Base-by-base conservation (phyloP, 768 basidiomycete species). In the Wakefieldia striispora region DNA sequence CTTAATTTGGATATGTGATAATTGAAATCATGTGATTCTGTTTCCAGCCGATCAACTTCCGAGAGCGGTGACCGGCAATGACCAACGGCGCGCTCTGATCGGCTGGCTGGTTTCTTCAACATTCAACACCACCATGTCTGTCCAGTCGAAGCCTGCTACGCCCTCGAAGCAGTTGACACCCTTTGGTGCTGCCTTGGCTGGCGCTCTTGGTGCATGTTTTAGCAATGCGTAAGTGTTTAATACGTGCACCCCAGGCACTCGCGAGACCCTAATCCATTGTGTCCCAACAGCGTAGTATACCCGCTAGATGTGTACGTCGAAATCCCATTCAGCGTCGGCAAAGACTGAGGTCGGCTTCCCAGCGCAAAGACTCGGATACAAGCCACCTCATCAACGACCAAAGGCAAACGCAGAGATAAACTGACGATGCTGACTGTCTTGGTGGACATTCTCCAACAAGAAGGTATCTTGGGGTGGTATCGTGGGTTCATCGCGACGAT, bases 321-420 rank as follows among this genome's bases (percentile, higher is more conserved):
- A 9, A 6, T 17, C 13, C 1, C 11, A 16, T 34, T 17, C n/a
- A 6, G 29, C 38, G 4, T 26, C 16, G 33, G 12, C 38, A 11
- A 31, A 42, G 6, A 33, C 35, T 60, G 39, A 50, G 33, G 26
- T 53, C 34, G 63, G 42, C 24, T 45, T 12, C 17, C 27, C 63
- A 97, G 94, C 9, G 87, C 91, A 49, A 98, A 98, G 70, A 98
- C 95, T 3, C 83, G 90, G 37, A 92, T 99, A 53, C 97, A 99
- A 66, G 95, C 91, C 24, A 72, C 82, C 14, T 77, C 83, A 6
- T 60, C 70, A 14, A 77, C 78, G 29, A 73, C 76, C 44, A 80
- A 80, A 63, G 75, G 72, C 34, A 80, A 76, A 61, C 76, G 74
- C 53, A 75, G 75, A 39, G 72, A 75, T 39, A 69, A 71, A 40